phyloP scores from a whole-genome alignment of 257 asterid genomes.

The Scutellaria baicalensis region DNA sequence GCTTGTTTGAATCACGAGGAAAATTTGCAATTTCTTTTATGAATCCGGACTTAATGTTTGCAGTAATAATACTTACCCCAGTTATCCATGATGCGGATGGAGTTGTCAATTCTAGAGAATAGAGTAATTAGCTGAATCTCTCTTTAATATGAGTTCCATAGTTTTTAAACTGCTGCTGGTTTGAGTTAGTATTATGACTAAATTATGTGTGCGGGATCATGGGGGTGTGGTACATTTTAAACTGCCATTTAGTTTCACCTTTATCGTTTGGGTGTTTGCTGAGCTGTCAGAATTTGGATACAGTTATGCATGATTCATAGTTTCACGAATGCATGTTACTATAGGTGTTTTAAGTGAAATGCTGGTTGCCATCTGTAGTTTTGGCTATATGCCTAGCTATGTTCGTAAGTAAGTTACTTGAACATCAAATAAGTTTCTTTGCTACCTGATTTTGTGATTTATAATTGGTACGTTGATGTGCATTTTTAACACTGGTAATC shows the following conservation, averaged over 20 bases:
- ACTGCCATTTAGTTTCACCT: neutral
- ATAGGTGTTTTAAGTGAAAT: neutral
- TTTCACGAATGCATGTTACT: neutral
- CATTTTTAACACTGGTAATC: neutral
- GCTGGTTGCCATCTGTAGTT: neutral
- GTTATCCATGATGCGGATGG: neutral
- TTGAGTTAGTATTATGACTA: neutral
- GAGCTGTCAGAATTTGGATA: neutral
- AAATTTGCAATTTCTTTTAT: neutral
- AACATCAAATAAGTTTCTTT: neutral
- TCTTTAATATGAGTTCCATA: neutral
- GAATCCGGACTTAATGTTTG: neutral
- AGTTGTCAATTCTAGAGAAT: neutral
- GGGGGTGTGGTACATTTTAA: neutral
- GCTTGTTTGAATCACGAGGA: neutral
- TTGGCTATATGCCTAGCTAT: neutral
- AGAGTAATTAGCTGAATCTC: neutral
- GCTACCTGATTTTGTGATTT: neutral
- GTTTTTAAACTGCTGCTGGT: neutral
- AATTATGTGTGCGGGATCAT: neutral
- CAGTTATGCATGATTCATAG: neutral
- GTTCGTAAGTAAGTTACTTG: neutral
- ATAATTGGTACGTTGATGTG: neutral
- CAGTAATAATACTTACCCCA: neutral
- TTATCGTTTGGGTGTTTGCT: conserved; percentile 2